Base-by-base conservation (phyloP, 495 filamentous ascomycete species). In the Lasiosphaeria miniovina region DNA sequence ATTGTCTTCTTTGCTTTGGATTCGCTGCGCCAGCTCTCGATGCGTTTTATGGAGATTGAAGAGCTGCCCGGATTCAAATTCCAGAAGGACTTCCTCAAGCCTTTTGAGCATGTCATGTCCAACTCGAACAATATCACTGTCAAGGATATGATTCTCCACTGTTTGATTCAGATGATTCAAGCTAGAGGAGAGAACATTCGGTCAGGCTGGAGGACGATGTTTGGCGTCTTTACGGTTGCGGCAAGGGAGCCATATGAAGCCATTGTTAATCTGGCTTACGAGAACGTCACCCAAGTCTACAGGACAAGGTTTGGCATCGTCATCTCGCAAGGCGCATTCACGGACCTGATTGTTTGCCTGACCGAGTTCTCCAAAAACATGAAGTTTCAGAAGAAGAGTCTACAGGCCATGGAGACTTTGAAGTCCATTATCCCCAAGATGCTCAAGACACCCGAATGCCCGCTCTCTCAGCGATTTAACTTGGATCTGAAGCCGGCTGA, bases 21-120 rank as follows among this genome's bases (percentile, higher is more conserved):
- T 70, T 96, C 93, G 0, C 75, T 99, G 43, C 86, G 94, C 38
- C 94, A 99, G 71, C 78, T 99, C 43, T 96, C 93, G 0, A 98
- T 98, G 93, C 87, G 90, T 3, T 99, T 98, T 74, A 90, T 99
- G 87, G 95, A 99, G 74, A 90, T 97, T 60, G 95, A 96, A 63
- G 94, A 99, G 70, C 74, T 99, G 61, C 90, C 94, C 0, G 95
- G 96, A 63, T 99, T 99, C 85, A 97, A 98, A 71, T 99, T 99
- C 70, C 94, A 99, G 66, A 99, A 99, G 70, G 94, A 99, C 66
- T 98, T 99, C 75, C 80, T 98, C 34, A 97, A 96, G 71, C 94
- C 94, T 0, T 99, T 99, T 61, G 92, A 98, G 74, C 90, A 97
- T 72, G 90, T 99, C 65, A 96, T 98, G 79, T 84, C 87, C 36